Percentiles rank a stretch among this genome's conserved stretches.
Evolutionary conservation across 345 rosid species (phyloP).

Genomic region (Sisymbrium irio): DNA sequence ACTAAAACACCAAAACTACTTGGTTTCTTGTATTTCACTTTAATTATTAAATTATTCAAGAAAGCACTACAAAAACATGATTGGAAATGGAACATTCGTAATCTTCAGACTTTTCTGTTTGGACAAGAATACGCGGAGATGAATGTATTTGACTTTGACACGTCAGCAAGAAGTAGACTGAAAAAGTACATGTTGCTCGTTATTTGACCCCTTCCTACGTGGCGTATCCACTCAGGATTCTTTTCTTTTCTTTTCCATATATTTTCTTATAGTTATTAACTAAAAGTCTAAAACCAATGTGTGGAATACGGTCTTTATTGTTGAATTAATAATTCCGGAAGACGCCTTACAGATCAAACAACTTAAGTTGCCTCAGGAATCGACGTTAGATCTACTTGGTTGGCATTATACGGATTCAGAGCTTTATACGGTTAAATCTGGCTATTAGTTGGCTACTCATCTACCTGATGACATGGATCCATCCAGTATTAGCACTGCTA

Average conservation of each 20-base stretch:
- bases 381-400: no score
- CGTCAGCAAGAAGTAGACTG: not conserved
- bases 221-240: not conserved
- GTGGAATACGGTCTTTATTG: no score
- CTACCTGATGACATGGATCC: no score
- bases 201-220: not conserved
- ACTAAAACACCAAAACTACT: not conserved
- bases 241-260: not conserved
- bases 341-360: no score
- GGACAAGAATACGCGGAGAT: not conserved
- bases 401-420: no score
- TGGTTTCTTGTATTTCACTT: not conserved
- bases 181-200: not conserved
- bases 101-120: not conserved
- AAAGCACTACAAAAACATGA: not conserved
- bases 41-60: not conserved
- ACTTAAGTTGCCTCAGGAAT: no score
- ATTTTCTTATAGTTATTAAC: no score
- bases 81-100: not conserved
- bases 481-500: no score
- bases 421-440: no score
- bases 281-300: no score
- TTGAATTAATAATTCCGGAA: no score
- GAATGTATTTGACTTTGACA: not conserved
- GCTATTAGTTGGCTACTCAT: no score